Evolutionary conservation across 2,329 filamentous ascomycete species (phyloP).

Genomic region (Verticillium dahliae): DNA sequence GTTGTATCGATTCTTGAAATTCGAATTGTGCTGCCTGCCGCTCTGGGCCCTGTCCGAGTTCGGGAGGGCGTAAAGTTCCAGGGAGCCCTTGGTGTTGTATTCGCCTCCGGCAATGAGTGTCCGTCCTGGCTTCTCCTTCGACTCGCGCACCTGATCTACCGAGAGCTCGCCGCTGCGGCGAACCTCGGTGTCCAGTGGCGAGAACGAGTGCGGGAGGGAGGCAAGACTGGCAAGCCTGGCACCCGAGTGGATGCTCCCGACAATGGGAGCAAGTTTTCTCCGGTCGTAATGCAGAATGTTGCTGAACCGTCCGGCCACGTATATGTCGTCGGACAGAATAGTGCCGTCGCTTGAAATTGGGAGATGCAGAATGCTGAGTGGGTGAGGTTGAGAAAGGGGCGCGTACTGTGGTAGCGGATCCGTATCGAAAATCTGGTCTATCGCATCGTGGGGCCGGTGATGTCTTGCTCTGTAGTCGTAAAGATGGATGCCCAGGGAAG

Average conservation of each 20-base stretch:
- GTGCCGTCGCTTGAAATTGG: constrained; percentile 45
- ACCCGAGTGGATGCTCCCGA: constrained; percentile 62
- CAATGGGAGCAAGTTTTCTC: constrained; percentile 64
- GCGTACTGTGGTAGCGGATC: constrained; percentile 55
- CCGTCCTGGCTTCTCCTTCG: constrained; percentile 48
- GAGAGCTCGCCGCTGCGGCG: constrained; percentile 49
- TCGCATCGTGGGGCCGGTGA: constrained; percentile 19
- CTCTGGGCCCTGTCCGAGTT: constrained; percentile 19
- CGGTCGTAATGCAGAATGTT: constrained; percentile 86
- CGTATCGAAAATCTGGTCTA: constrained; percentile 34
- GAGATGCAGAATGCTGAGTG: constrained; percentile 76
- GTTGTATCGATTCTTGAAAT: constrained; percentile 75
- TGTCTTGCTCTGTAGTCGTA: constrained; percentile 61
- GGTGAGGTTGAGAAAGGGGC: constrained; percentile 71
- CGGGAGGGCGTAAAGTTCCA: constrained; percentile 74
- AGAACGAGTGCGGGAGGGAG: constrained; percentile 61
- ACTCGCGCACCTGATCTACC: constrained; percentile 42
- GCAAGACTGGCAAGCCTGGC: constrained; percentile 69
- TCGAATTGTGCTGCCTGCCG: constrained; percentile 35
- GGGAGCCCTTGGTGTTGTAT: constrained; percentile 84
- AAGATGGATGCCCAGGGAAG: constrained; percentile 72
- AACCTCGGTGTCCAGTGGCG: constrained; percentile 54
- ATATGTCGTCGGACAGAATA: constrained; percentile 69
- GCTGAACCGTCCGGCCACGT: constrained; percentile 82
- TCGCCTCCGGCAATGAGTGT: constrained; percentile 79